A percentile compares a stretch with the other conserved stretches of the same genome.
Evolutionary conservation across 192 early-diverging fungal genomes (phyloP).

Genomic region (Umbelopsis sp.): DNA sequence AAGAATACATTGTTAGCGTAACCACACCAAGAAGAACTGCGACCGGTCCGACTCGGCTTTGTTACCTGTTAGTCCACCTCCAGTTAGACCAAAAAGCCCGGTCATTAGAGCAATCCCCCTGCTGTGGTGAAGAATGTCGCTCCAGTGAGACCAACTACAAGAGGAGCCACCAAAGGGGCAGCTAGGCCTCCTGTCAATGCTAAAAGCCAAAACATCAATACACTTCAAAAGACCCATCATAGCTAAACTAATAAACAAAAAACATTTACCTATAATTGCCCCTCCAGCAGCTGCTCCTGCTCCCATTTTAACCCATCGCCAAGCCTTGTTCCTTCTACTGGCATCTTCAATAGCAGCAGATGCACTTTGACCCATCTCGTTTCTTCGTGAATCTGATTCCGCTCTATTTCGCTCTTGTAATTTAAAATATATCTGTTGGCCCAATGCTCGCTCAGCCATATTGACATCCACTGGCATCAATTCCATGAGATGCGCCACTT

Average conservation of each 20-base stretch:
- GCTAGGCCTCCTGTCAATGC: constrained; percentile 47
- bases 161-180: constrained; percentile 55
- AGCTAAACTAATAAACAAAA: not conserved
- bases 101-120: constrained; percentile 56
- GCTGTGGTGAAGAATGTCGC: constrained; percentile 55
- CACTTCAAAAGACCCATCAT: not conserved
- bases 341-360: constrained; percentile 44
- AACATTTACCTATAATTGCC: constrained; percentile 51
- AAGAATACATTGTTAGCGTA: not conserved
- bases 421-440: constrained; percentile 57
- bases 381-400: not conserved
- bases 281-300: constrained; percentile 55
- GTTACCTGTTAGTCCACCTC: constrained; percentile 56
- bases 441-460: constrained; percentile 46
- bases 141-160: constrained; percentile 49
- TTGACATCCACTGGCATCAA: constrained; percentile 31
- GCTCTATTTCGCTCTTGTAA: constrained; percentile 15
- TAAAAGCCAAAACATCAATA: not conserved
- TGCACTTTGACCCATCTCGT: constrained; percentile 35
- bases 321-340: constrained; percentile 49
- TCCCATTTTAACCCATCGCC: constrained; percentile 55
- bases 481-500: constrained; percentile 35
- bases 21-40: too few relatives aligned
- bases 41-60: too few relatives aligned
- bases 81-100: constrained; percentile 54